Conservation (phyloP, 2,329 filamentous ascomycete species). For the Colletotrichum shisoi region DNA sequence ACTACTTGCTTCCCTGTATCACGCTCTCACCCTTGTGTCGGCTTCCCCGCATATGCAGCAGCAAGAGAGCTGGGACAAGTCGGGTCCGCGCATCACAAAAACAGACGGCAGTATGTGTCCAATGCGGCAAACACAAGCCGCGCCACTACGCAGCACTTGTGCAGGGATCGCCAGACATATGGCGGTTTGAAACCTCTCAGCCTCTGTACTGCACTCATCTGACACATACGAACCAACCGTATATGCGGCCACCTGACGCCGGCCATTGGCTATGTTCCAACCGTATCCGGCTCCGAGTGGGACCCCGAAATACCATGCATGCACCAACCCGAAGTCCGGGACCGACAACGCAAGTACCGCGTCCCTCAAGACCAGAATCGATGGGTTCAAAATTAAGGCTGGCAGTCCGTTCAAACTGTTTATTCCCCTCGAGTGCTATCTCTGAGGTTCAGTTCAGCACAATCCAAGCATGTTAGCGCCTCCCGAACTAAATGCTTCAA, state of each 20-base stretch:
- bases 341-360: background rate
- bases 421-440: background rate
- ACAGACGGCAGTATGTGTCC: background rate
- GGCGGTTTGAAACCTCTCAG: conserved; percentile 20
- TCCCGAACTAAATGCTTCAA: background rate
- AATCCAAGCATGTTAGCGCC: background rate
- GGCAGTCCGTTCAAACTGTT: background rate
- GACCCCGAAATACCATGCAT: conserved; percentile 11
- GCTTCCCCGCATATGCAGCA: conserved; percentile 19
- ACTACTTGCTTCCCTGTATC: background rate
- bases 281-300: conserved; percentile 24
- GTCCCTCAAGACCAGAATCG: background rate
- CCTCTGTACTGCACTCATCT: conserved; percentile 15
- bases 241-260: conserved; percentile 24
- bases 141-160: conserved; percentile 14
- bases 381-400: background rate
- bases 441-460: too few relatives aligned
- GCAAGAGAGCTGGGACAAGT: conserved; percentile 22
- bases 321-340: conserved; percentile 15
- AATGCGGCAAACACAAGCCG: conserved; percentile 20
- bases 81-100: conserved; percentile 18
- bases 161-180: conserved; percentile 25
- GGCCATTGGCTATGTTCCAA: conserved; percentile 14
- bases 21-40: background rate
- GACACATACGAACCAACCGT: conserved; percentile 24